Percentiles rank a stretch among this genome's conserved stretches.
phyloP scores from a whole-genome alignment of 176 grass and related monocot genomes.

The Pontederia paniculata region DNA sequence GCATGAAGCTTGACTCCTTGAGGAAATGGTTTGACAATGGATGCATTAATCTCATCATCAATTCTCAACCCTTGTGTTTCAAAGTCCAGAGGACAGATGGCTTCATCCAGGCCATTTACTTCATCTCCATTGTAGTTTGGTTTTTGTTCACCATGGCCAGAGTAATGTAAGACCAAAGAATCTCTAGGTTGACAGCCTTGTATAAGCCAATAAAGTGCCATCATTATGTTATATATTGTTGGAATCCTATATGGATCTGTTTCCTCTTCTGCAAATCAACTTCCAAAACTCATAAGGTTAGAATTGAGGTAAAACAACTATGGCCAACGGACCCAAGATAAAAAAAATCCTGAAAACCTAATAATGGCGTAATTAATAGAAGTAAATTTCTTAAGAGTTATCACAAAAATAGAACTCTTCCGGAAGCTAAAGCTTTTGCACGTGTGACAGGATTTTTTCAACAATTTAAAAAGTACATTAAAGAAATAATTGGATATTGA shows the following conservation, averaged over 20 bases:
- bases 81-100: conserved; percentile 89
- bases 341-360: no score
- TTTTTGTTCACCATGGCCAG: conserved; percentile 85
- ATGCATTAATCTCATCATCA: conserved; percentile 78
- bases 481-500: no score
- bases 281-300: not conserved
- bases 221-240: conserved; percentile 79
- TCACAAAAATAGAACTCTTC: no score
- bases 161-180: conserved; percentile 96
- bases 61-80: conserved; percentile 94
- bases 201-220: conserved; percentile 93
- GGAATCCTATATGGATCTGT: conserved; percentile 75
- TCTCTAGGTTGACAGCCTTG: conserved; percentile 89
- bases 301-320: no score
- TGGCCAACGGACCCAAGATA: no score
- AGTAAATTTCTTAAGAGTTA: no score
- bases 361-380: no score
- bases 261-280: conserved; percentile 84
- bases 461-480: no score
- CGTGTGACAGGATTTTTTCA: no score
- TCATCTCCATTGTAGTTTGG: conserved; percentile 71
- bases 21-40: conserved; percentile 64
- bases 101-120: conserved; percentile 77
- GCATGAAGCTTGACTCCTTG: conserved; percentile 86
- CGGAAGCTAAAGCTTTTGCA: no score